Evolutionary conservation across 345 rosid species (phyloP), one percentile per base, ranked within the genome.

Genomic region (Alliaria petiolata): DNA sequence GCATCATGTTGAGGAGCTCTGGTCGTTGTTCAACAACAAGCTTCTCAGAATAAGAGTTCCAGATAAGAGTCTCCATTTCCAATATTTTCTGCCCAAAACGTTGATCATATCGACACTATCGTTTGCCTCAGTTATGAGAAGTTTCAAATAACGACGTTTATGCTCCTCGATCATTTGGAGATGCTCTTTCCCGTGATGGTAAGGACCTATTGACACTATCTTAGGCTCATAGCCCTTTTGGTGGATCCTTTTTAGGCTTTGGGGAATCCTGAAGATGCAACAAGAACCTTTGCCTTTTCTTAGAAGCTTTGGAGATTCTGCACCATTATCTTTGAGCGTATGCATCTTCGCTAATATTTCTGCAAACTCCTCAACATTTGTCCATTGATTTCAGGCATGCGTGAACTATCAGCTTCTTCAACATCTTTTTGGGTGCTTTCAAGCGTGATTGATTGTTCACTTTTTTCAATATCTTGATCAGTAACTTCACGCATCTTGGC

Each of bases 171-270:
- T 70, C 81, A 78, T 74, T 70, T 45, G 13, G 17, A 83, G 76
- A n/a, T 74, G 79, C 7, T 31, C 40, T 42, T 68, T 65, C 7
- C 79, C 84, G 17, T 81, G 79, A 71, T 80, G 80, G 62, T 78
- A 80, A 7, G 83, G 84, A 3, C 85, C 85, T 3, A 81, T 81
- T n/a, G 86, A 83, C 51, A 83, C 75, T 2, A 77, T 64, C 10
- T 64, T 76, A 13, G 84, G 89, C 13, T 73, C 75, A 36, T 79
- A 79, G 7, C 56, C 17, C 35, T 51, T 51, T 5, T 13, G 34
- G 13, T 51, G 56, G 56, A 26, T 51, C 10, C 26, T 51, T 22
- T 3, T 13, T 12, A 51, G 35, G 56, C 34, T 51, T 51, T 26
- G 34, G 17, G 56, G 56, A 51, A 51, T 51, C 35, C 14, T 26